Base-by-base conservation (phyloP, 1,284 basidiomycete genomes). In the Moesziomyces parantarcticus region DNA sequence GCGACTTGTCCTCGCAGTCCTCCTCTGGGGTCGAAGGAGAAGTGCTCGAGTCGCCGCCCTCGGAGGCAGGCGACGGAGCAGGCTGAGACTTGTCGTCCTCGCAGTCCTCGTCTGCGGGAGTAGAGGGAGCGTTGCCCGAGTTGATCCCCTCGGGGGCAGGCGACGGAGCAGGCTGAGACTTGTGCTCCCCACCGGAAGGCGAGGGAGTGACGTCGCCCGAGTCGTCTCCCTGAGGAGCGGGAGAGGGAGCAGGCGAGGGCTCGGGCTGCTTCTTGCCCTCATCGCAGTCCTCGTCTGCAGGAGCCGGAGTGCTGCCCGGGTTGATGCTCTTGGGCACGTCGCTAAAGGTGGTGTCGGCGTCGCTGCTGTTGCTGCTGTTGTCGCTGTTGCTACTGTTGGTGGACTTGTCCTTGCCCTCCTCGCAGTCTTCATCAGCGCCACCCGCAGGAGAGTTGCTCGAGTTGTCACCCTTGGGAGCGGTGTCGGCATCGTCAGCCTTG, bases 371-470 rank as follows among this genome's bases (percentile, higher is more conserved):
- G 34, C 5, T 5, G 34, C 5, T 36, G 14, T 36, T 13, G 34
- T 8, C 34, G 34, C 5, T 36, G 34, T 11, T 16, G 34, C 14
- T 36, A 14, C 14, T 36, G 34, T 14, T 36, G 34, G 34, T 36
- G 9, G 34, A 36, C 41, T 25, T 25, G 47, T 36, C 47, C 32
- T 48, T 34, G 29, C 11, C 29, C 20, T 48, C 32, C 4, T 48
- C 47, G 32, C 47, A 26, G 47, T 48, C 47, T 7, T 48, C 47
- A 14, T 34, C 40, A 25, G 43, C 45, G 13, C 54, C 69, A 20
- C 49, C 56, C n/a, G 50, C 34, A 14, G 34, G 34, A 13, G 34
- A 16, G 34, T 11, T 36, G 34, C 34, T 18, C 14, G 34, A 36
- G 34, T 36, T 36, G 34, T 36, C 34, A 14, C 10, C 34, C 34